Percentiles rank a stretch among this genome's conserved stretches.
phyloP scores from a whole-genome alignment of 176 grass and related monocot species.

The Oryza glaberrima region DNA sequence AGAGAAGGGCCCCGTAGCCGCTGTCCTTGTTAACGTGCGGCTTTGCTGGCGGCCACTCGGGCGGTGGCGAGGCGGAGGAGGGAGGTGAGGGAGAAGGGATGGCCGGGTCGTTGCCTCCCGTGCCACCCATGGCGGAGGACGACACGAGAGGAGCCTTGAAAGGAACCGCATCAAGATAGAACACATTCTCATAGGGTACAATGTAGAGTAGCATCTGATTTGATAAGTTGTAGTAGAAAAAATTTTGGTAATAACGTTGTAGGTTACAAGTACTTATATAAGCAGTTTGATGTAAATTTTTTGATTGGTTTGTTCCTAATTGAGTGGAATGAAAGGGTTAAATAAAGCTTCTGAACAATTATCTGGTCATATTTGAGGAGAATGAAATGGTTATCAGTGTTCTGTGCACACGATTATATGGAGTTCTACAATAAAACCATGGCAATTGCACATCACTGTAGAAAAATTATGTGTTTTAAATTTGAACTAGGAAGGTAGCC shows the following conservation, averaged over 20 bases:
- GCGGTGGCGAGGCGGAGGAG: no score
- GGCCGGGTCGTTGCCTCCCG: no score
- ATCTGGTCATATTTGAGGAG: background rate
- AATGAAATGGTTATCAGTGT: background rate
- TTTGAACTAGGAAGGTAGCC: no score
- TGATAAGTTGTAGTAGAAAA: background rate
- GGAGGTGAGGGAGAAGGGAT: no score
- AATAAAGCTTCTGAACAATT: background rate
- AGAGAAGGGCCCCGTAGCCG: no score
- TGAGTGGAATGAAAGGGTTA: background rate
- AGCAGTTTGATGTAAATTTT: background rate
- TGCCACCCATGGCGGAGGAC: no score
- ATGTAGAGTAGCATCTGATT: background rate
- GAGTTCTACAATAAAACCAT: background rate
- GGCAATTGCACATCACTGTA: background rate
- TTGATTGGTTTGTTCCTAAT: background rate
- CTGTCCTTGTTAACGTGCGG: no score
- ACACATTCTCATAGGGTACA: background rate
- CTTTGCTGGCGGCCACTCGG: no score
- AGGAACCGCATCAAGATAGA: background rate
- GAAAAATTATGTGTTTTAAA: background rate
- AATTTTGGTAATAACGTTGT: background rate
- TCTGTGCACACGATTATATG: background rate
- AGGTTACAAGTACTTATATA: background rate
- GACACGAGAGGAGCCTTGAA: no score